Conservation (phyloP, 2,329 filamentous ascomycete species). For the Leptodontidium sp. region DNA sequence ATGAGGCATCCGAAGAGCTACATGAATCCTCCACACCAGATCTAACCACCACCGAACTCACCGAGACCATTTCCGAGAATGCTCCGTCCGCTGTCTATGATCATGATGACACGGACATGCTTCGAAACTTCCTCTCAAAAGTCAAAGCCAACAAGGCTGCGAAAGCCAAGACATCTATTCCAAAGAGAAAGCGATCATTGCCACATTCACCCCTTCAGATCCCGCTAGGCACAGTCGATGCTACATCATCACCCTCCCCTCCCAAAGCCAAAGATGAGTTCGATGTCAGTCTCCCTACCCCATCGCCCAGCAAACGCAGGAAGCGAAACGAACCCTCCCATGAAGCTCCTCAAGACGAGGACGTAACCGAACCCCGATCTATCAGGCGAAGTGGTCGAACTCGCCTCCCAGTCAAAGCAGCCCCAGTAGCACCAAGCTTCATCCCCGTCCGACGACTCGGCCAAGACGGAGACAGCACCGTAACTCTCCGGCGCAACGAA, state of each 20-base stretch:
- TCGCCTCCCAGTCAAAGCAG: slow-evolving; percentile 42
- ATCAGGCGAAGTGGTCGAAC: slow-evolving; percentile 46
- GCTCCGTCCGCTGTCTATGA: slow-evolving; percentile 31
- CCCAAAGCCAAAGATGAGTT: slow-evolving; percentile 39
- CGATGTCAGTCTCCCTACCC: slow-evolving; percentile 33
- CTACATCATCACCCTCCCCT: slow-evolving; percentile 37
- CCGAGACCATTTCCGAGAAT: slow-evolving; percentile 31
- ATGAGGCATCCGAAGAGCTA: slow-evolving; percentile 24
- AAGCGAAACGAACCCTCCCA: slow-evolving; percentile 27
- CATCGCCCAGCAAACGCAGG: slow-evolving; percentile 36
- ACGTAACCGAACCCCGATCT: slow-evolving; percentile 35
- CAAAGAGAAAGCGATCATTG: slow-evolving; percentile 42
- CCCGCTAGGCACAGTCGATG: slow-evolving; percentile 38
- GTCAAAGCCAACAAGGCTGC: slow-evolving; percentile 49
- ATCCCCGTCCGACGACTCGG: slow-evolving; percentile 46
- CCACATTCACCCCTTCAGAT: slow-evolving; percentile 46
- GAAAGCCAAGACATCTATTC: slow-evolving; percentile 39
- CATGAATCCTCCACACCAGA: slow-evolving; percentile 28
- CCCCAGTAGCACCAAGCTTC: slow-evolving; percentile 41
- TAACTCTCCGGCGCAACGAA: slow-evolving; percentile 46
- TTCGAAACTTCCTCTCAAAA: slow-evolving; percentile 48
- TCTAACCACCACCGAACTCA: slow-evolving; percentile 27
- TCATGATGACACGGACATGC: slow-evolving; percentile 48
- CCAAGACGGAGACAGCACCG: slow-evolving; percentile 43
- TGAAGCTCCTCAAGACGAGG: slow-evolving; percentile 31